Evolutionary conservation across 345 rosid genomes (phyloP), one percentile per base, ranked within the genome.

Genomic region (Limnanthes douglasii): DNA sequence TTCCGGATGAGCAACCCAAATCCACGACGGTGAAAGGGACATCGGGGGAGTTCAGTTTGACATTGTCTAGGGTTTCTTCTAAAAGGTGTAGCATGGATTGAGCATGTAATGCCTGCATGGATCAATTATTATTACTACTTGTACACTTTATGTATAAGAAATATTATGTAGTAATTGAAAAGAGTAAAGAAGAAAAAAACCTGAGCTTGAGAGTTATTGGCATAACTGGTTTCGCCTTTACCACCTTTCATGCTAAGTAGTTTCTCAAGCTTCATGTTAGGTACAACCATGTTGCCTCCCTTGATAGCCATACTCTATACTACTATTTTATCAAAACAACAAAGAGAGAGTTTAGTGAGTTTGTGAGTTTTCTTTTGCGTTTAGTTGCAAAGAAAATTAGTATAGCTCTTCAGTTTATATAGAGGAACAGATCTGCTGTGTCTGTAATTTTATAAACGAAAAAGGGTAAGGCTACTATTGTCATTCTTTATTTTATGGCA

Each of bases 141-240:
- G n/a, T n/a, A n/a, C n/a, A n/a, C n/a, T 11, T 18, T 41, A 41
- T 1, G 13, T 11, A 8, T 10, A 10, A 12, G 13, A 43, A 21
- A 14, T 18, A 27, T 37, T 19, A n/a, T n/a, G n/a, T n/a, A 34
- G n/a, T 15, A 26, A 27, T 2, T 8, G 30, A 21, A 22, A 32
- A 17, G 15, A 12, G 27, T 16, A 14, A 1, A 13, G 31, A 8
- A 36, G 15, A n/a, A 25, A 16, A 18, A 43, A 44, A 82, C 96
- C 96, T 88, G 97, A 18, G 97, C 97, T 72, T 88, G 77, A 24
- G 95, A 78, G 72, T 88, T 88, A 39, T 65, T 86, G 50, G 92
- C 97, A 54, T 86, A 86, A 75, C 97, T 86, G 39, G 59, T 60
- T 51, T 70, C 88, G 26, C 95, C 97, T 38, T 76, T 69, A 59